These are phyloP conservation scores for Lentinus tigrinus DNA, from an alignment of 768 basidiomycete species.

Conservation along the genomic window DNA sequence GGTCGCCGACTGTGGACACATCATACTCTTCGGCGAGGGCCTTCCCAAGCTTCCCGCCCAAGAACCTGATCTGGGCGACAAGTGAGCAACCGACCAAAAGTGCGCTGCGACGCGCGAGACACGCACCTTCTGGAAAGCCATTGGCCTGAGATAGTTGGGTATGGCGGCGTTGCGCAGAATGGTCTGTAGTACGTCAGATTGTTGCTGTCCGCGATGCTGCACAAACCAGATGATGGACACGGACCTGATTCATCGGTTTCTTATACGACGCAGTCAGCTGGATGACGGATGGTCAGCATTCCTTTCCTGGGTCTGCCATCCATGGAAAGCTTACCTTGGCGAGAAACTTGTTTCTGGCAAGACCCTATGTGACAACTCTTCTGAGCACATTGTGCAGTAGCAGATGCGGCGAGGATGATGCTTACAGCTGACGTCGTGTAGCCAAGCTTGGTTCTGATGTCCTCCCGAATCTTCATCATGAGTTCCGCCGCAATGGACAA, in stretches of 20 bases:
- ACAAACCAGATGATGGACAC: neutral
- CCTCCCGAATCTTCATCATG: slow-evolving; percentile 71
- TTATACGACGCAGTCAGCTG: slow-evolving; percentile 88
- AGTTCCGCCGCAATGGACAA: slow-evolving; percentile 85
- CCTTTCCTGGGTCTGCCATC: slow-evolving; percentile 79
- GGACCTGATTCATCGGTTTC: slow-evolving; percentile 85
- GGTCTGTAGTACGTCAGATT: slow-evolving; percentile 47
- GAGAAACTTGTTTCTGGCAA: slow-evolving; percentile 91
- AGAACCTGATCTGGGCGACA: slow-evolving; percentile 73
- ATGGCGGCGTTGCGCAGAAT: slow-evolving; percentile 83
- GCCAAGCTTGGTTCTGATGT: slow-evolving; percentile 68
- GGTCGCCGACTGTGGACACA: slow-evolving; percentile 85
- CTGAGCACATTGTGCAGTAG: neutral
- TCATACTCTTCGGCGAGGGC: slow-evolving; percentile 87
- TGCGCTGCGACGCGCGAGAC: neutral
- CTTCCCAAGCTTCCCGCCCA: slow-evolving; percentile 93
- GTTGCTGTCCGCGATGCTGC: neutral
- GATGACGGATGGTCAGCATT: neutral
- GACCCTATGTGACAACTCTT: slow-evolving; percentile 51
- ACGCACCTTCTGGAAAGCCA: slow-evolving; percentile 61
- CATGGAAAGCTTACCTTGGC: slow-evolving; percentile 66
- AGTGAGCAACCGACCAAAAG: neutral
- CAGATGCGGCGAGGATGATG: neutral
- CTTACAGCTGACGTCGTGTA: slow-evolving; percentile 94
- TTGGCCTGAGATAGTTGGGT: slow-evolving; percentile 76